Base-by-base conservation (phyloP, 1,284 basidiomycete species). In the Ustilago vetiveriae region DNA sequence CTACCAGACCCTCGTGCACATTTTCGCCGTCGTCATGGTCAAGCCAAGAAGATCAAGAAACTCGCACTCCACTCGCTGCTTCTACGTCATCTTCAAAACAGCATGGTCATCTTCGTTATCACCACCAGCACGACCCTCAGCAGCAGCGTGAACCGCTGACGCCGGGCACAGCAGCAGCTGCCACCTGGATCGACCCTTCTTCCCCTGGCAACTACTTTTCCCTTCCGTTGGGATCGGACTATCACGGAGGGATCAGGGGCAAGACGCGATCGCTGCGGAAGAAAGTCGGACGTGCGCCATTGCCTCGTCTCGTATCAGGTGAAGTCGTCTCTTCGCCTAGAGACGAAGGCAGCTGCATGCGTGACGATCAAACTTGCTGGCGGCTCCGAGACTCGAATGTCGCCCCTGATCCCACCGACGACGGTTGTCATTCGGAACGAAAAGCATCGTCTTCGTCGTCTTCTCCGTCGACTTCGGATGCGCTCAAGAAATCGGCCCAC, bases 111-210 rank as follows among this genome's bases (percentile, higher is more conserved):
- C n/a, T n/a, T n/a, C n/a, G n/a, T n/a, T n/a, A n/a, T n/a, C n/a
- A n/a, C n/a, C n/a, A n/a, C n/a, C n/a, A n/a, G n/a, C n/a, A n/a
- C n/a, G n/a, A n/a, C n/a, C n/a, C n/a, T n/a, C n/a, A n/a, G 16
- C 33, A 35, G 6, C 40, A 50, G 24, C 38, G 35, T 13, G 56
- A 55, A 7, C 51, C 52, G 0, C 49, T 67, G 39, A 67, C 69
- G 1, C 69, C 69, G 14, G 48, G 55, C 23, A 57, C 63, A n/a
- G 69, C 69, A 3, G 69, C 69, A 0, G 69, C 69, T 7, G 69
- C 69, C 0, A 72, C 69, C 3, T 72, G 69, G 69, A 63, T 55
- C 8, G 69, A 72, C 21, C 58, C 69, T n/a, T 42, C 58, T 3
- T 54, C 69, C 16, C 64, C 64, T n/a, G n/a, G n/a, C 3, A 55